These are phyloP conservation scores for Schizosaccharomyces cryophilus DNA, from an alignment of 805 yeast genomes.

Conservation along the genomic window DNA sequence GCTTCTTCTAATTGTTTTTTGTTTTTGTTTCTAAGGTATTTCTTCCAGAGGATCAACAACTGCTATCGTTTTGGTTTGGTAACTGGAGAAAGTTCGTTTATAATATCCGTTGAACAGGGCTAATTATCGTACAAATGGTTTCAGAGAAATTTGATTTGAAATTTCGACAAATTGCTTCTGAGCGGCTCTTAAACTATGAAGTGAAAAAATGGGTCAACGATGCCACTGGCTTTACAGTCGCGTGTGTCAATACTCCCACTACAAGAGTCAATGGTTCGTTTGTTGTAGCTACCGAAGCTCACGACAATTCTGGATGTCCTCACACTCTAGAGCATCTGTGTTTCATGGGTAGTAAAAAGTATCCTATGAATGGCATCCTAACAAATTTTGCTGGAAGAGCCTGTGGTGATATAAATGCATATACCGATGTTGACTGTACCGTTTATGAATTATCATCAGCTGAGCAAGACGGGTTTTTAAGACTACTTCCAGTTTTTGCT, in stretches of 20 bases:
- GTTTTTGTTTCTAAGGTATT: no score
- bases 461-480: constrained; percentile 84
- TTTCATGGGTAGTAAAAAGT: constrained; percentile 77
- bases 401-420: constrained; percentile 75
- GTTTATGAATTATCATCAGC: constrained; percentile 80
- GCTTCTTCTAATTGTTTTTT: no score
- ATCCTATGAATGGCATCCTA: constrained; percentile 75
- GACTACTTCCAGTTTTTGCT: constrained; percentile 63
- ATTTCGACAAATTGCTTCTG: neutral
- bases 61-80: no score
- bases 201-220: neutral
- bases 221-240: neutral
- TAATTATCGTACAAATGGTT: neutral
- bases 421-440: constrained; percentile 92
- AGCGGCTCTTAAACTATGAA: neutral
- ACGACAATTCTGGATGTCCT: constrained; percentile 74
- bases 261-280: constrained; percentile 54
- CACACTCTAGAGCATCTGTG: constrained; percentile 86
- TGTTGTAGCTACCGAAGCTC: constrained; percentile 83
- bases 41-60: no score
- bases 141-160: neutral
- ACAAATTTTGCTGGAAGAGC: constrained; percentile 69
- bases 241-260: neutral
- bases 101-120: no score
- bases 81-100: no score